Evolutionary conservation across 495 filamentous ascomycete genomes (phyloP), one percentile per base, ranked within the genome.

Genomic region (Penicillium psychrofluorescens): DNA sequence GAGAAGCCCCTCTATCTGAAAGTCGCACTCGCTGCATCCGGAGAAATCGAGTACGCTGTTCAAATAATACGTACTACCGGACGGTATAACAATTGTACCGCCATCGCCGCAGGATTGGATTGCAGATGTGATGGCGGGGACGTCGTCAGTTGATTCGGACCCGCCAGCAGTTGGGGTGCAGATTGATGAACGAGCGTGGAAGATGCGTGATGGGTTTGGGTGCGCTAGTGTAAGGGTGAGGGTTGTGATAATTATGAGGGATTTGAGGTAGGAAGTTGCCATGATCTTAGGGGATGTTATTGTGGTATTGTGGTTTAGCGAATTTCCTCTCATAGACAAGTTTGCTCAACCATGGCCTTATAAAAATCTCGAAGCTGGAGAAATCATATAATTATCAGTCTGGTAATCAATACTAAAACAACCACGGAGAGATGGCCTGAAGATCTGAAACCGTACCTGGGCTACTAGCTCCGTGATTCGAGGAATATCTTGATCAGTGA

Each of bases 1-100:
- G 16, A 72, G 41, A 8, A 59, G 44, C 0, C 68, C 70, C 41
- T 74, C 69, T 0, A 72, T 38, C 40, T 70, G 66, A 32, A 74
- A 61, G 40, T 66, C 63, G 36, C 69, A 72, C 29, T 51, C 53
- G 4, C 37, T 42, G 45, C 69, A 70, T 7, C 59, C 62, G 0
- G 61, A 33, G 32, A 72, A 66, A 30, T 62, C 56, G 6, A 72
- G 62, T 7, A 62, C 56, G 16, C 63, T 67, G 48, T 66, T 61
- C 35, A 68, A 45, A 42, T 62, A 61, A 43, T 72, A 75, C 2
- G 66, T 72, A 0, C 41, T 57, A 1, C 56, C 61, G 2, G 55
- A 45, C 3, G 71, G 71, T 31, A 74, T 64, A 3, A 68, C 60
- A 15, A 74, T 71, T 0, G 63, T 71, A 4, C 68, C 71, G 12